Percentiles rank a stretch among this genome's conserved stretches.
Evolutionary conservation across 2,329 filamentous ascomycete genomes (phyloP).

Genomic region (Orbilia ellipsospora): DNA sequence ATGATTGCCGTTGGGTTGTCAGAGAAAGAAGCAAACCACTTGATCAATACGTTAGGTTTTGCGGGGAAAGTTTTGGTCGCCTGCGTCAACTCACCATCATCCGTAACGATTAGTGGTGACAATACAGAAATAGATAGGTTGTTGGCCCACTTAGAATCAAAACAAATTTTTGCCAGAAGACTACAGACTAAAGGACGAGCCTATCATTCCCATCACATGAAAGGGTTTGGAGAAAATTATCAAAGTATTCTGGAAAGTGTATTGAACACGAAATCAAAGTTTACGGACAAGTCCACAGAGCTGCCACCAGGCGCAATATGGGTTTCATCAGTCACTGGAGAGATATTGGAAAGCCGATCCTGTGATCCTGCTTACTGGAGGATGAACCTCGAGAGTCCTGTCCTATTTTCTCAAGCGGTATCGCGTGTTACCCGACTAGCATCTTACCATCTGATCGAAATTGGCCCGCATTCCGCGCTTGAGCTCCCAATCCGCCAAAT

Average conservation of each 20-base stretch:
- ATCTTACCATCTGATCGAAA: conserved; percentile 37
- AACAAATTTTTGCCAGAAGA: conserved; percentile 12
- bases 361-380: conserved; percentile 59
- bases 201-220: conserved; percentile 65
- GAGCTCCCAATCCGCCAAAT: conserved; percentile 54
- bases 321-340: conserved; percentile 58
- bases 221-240: conserved; percentile 4
- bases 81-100: conserved; percentile 59
- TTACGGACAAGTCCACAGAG: too few species aligned
- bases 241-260: background rate
- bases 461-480: conserved; percentile 57
- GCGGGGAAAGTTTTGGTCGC: conserved; percentile 6
- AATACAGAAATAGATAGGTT: conserved; percentile 57
- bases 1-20: conserved; percentile 64
- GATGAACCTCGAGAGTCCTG: conserved; percentile 61
- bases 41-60: conserved; percentile 12
- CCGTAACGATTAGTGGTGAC: conserved; percentile 60
- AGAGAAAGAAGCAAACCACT: conserved; percentile 58
- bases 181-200: conserved; percentile 57
- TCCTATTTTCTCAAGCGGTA: conserved; percentile 62
- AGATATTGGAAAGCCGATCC: conserved; percentile 55
- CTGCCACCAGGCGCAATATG: conserved; percentile 40
- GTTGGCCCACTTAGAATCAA: conserved; percentile 45
- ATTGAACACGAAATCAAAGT: too few species aligned
- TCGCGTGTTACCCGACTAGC: conserved; percentile 20